phyloP scores from a whole-genome alignment of 345 rosid species.

The Litchi chinensis region DNA sequence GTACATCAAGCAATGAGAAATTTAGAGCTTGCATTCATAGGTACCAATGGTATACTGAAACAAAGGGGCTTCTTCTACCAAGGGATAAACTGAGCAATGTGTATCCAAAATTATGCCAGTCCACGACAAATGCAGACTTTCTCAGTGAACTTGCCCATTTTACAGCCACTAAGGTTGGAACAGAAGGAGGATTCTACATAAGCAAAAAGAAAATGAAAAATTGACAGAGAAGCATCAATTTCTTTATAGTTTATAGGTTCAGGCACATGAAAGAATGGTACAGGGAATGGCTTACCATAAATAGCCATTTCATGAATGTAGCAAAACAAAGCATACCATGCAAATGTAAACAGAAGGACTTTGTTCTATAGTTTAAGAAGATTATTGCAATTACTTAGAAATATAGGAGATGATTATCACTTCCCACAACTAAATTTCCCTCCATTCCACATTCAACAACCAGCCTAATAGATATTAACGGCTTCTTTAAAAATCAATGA shows the following conservation, averaged over 20 bases:
- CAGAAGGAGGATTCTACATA: slow-evolving; percentile 93
- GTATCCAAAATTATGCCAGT: slow-evolving; percentile 99
- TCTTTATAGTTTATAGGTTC: neutral
- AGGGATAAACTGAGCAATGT: slow-evolving; percentile 85
- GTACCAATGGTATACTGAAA: slow-evolving; percentile 84
- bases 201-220: slow-evolving; percentile 15
- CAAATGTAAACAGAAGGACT: neutral
- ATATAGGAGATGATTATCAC: neutral
- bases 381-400: neutral
- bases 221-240: neutral
- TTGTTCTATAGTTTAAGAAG: neutral
- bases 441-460: neutral
- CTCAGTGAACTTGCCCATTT: slow-evolving; percentile 92
- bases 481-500: neutral
- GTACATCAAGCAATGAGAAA: slow-evolving; percentile 1
- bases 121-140: slow-evolving; percentile 67
- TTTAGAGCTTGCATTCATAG: slow-evolving; percentile 18
- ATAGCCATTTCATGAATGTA: neutral
- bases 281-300: neutral
- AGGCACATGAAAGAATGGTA: neutral
- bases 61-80: slow-evolving; percentile 78
- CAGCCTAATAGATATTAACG: neutral
- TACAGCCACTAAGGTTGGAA: slow-evolving; percentile 83
- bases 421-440: neutral
- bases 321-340: neutral